phyloP scores from a whole-genome alignment of 441 rosid genomes.

The Croton laevigatus region DNA sequence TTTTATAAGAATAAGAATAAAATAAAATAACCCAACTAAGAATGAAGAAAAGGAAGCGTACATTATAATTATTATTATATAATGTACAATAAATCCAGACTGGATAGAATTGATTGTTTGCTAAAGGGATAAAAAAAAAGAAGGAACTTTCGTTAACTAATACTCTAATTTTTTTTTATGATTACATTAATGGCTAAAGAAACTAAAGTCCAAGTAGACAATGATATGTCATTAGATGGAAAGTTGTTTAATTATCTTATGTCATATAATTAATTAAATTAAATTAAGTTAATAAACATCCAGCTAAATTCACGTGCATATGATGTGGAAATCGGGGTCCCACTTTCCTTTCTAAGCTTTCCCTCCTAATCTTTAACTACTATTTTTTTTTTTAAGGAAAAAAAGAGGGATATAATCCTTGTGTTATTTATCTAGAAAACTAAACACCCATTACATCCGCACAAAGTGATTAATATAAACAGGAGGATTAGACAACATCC shows the following conservation, averaged over 20 bases:
- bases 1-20: no score
- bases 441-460: no score
- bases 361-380: neutral
- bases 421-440: no score
- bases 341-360: conserved; percentile 2
- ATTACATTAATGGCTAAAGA: neutral
- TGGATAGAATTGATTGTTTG: conserved; percentile 8
- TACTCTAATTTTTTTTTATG: neutral
- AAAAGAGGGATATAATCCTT: no score
- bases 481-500: no score
- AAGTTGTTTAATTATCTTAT: neutral
- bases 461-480: no score
- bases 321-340: conserved; percentile 1
- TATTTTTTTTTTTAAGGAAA: no score
- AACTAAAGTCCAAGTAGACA: conserved; percentile 8
- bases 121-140: neutral
- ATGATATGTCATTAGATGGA: conserved; percentile 10
- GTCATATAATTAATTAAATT: conserved; percentile 10
- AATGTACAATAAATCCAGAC: conserved; percentile 21
- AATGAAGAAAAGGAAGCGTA: no score
- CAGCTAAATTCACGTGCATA: conserved; percentile 18
- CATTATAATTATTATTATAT: neutral
- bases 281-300: neutral
- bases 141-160: neutral
- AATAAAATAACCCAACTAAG: no score